phyloP scores from a whole-genome alignment of 805 yeast genomes.

The Zygosaccharomyces pseudorouxii region DNA sequence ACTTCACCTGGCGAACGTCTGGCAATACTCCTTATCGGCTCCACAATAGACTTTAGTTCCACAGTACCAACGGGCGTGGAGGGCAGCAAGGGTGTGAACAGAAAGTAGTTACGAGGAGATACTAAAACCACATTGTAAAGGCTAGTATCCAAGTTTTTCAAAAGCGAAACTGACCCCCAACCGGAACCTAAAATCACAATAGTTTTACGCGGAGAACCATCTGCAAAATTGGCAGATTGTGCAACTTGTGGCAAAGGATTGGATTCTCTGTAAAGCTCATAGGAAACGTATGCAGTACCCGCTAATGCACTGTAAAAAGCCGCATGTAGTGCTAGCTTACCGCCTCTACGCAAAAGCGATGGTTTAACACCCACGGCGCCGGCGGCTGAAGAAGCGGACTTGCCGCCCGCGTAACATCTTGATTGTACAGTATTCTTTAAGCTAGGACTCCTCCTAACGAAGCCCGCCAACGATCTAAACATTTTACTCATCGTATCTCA shows the following conservation, averaged over 20 bases:
- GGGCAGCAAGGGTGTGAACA: conserved; percentile 94
- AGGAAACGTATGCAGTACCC: conserved; percentile 56
- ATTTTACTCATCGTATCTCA: neutral
- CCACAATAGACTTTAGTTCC: conserved; percentile 85
- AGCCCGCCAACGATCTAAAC: neutral
- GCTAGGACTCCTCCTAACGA: neutral
- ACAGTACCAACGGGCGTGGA: conserved; percentile 93
- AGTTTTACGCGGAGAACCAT: conserved; percentile 42
- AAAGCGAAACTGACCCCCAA: conserved; percentile 87
- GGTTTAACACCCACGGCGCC: neutral
- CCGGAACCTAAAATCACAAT: conserved; percentile 80
- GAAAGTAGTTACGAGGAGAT: conserved; percentile 91
- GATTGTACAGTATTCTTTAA: neutral
- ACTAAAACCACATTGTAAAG: conserved; percentile 84
- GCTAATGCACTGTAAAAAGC: conserved; percentile 39
- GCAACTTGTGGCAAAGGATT: conserved; percentile 57
- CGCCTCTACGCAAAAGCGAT: conserved; percentile 8
- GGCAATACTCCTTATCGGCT: conserved; percentile 84
- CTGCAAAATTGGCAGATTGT: conserved; percentile 51
- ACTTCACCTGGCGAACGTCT: conserved; percentile 76
- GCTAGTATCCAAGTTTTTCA: conserved; percentile 80
- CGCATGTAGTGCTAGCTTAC: conserved; percentile 5
- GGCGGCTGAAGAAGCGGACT: conserved; percentile 2
- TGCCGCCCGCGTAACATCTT: conserved; percentile 2
- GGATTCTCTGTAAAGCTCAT: conserved; percentile 57